Conservation (phyloP, 2,329 filamentous ascomycete genomes). For the Amylocarpus encephaloides region DNA sequence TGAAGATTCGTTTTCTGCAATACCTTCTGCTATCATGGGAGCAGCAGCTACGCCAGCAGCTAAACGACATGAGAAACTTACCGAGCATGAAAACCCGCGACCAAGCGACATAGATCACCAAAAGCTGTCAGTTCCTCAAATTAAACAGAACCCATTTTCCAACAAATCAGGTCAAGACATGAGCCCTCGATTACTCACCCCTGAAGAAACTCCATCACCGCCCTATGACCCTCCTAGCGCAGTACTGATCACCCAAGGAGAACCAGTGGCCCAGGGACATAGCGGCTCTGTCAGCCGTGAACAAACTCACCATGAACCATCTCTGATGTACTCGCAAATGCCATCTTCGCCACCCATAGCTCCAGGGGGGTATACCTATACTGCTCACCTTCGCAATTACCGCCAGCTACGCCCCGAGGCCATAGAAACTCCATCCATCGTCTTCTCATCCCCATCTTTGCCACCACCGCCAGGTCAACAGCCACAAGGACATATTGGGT, state of each 20-base stretch:
- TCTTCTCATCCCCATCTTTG: conserved; percentile 31
- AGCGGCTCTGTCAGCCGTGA: not conserved
- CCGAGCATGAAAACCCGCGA: not conserved
- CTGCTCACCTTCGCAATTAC: conserved; percentile 26
- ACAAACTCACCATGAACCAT: conserved; percentile 11
- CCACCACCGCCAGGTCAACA: conserved; percentile 26
- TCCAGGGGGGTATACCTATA: conserved; percentile 27
- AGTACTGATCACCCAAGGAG: not conserved
- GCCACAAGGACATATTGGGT: conserved; percentile 10
- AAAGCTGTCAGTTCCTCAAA: conserved; percentile 6
- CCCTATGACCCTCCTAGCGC: not conserved
- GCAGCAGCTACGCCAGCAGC: conserved; percentile 15
- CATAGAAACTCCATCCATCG: conserved; percentile 28
- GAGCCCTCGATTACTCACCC: conserved; percentile 22
- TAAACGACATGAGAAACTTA: conserved; percentile 11
- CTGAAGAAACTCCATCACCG: conserved; percentile 30
- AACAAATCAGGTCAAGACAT: conserved; percentile 2
- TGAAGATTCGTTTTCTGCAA: conserved; percentile 25
- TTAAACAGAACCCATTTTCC: conserved; percentile 4
- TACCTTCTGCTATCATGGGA: conserved; percentile 13
- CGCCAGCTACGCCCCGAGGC: conserved; percentile 19
- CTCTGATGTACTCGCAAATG: conserved; percentile 22
- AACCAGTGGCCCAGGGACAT: not conserved
- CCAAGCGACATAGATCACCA: not conserved
- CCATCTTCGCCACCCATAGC: conserved; percentile 30